Conservation (phyloP, 352 stramenopile genomes). For the Globisporangium okanoganense region DNA sequence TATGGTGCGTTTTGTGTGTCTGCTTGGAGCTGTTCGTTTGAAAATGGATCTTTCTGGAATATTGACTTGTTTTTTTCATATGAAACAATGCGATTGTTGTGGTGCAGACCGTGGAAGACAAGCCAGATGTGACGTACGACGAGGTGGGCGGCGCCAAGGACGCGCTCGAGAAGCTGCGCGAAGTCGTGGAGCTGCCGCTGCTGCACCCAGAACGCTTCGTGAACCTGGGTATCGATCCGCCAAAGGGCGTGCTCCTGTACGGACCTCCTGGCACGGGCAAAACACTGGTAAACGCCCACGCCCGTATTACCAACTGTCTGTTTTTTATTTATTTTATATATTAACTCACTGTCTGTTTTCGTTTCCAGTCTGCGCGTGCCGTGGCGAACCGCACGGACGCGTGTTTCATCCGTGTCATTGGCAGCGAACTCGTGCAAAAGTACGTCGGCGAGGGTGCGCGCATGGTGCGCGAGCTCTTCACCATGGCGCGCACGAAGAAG, state of each 20-base stretch:
- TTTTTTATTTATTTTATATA: too few species aligned
- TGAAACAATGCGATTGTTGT: constrained; percentile 18
- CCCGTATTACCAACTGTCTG: too few species aligned
- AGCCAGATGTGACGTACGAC: constrained; percentile 99
- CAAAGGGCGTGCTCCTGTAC: constrained; percentile 99
- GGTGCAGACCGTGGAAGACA: constrained; percentile 99
- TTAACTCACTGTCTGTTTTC: too few species aligned
- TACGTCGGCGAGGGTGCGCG: constrained; percentile 99
- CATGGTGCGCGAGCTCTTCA: constrained; percentile 99
- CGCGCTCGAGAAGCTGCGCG: constrained; percentile 97
- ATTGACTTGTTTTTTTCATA: constrained; percentile 2
- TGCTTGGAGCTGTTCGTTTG: not conserved
- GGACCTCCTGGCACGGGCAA: constrained; percentile 97
- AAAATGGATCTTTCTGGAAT: not conserved
- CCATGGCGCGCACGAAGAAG: constrained; percentile 98
- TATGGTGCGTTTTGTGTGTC: constrained; percentile 27
- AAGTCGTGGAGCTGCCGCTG: constrained; percentile 98
- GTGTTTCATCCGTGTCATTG: constrained; percentile 99
- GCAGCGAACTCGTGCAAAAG: constrained; percentile 99
- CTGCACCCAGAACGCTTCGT: constrained; percentile 98
- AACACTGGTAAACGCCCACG: too few species aligned
- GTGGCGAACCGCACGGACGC: constrained; percentile 99
- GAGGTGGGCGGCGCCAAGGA: constrained; percentile 99
- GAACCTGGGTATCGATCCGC: constrained; percentile 98
- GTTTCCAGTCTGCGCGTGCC: constrained; percentile 92